Evolutionary conservation across 495 filamentous ascomycete genomes (phyloP), one percentile per base, ranked within the genome.

Genomic region (Xylaria longipes): DNA sequence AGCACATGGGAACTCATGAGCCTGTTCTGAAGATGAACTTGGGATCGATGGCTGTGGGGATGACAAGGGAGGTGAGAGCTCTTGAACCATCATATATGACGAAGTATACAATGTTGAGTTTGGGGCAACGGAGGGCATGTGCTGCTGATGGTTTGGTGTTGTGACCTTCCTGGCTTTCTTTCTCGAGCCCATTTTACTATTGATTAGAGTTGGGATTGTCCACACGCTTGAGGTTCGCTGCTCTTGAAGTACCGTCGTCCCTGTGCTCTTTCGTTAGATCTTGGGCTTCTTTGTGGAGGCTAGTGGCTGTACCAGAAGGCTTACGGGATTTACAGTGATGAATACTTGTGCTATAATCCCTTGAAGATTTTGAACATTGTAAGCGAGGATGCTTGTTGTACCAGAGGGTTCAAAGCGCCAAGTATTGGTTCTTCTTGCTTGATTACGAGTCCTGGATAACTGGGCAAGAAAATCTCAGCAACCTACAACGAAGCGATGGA

Each of bases 71-170:
- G 65, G 65, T 11, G 65, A 67, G 1, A 17, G 3, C 46, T 56
- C 65, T 56, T 56, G 46, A 29, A 66, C 45, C 25, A 8, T 17
- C 45, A 67, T 20, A 14, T 67, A 67, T 29, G 65, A 67, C 4
- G 65, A 67, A 12, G 65, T 67, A 14, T 67, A 52, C 4, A 14
- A 22, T 48, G 22, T 65, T 37, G 57, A 60, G 33, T 60, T 12
- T 1, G 15, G 12, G 9, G 15, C 17, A 37, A 8, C 31, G 17
- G 57, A 12, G 25, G 20, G 20, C 20, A 22, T 7, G 4, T 22
- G 7, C 11, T 60, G 60, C 6, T 43, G n/a, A 17, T 15, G 8
- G 11, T 25, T 27, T 33, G 12, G 22, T 43, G 22, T 17, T 27
- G 60, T 15, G 35, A 11, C 37, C 12, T 25, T 63, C 17, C 8